Base-by-base conservation (phyloP, 2,329 filamentous ascomycete species). In the Macrophomina phaseolina region DNA sequence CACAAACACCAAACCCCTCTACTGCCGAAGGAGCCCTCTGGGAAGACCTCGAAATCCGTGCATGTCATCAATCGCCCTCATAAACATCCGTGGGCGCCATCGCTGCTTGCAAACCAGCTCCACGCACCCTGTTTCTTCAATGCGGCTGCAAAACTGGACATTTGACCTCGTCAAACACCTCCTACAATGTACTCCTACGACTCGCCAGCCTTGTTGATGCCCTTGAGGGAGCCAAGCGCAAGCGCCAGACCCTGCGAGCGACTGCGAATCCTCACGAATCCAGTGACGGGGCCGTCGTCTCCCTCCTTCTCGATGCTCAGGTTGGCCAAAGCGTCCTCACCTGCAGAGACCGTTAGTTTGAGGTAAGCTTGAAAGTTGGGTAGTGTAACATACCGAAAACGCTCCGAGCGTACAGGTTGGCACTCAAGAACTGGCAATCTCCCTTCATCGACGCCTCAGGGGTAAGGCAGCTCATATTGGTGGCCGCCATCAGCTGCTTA, bases 401-500 rank as follows among this genome's bases (percentile, higher is more conserved):
- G 78, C 94, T 98, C 74, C 93, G 89, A 69, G 95, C 95, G 76
- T 99, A 99, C 46, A 99, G 82, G 76, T 99, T 99, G 23, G 95
- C 95, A 76, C 94, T 97, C 78, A 99, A 81, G 85, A 99, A 99
- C 77, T 97, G 94, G 78, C 95, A 99, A 75, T 99, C 95, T 63
- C 95, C 95, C 85, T 97, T 94, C 78, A 99, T 87, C 68, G 93
- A 97, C 30, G 94, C 95, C 76, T 98, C 95, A 3, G 95, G 95
- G 6, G 95, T 99, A 74, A 99, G 82, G 79, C 95, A 99, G 78
- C 90, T 95, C 95, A 99, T 99, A 81, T 99, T 98, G 64, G 95
- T 99, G 78, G 91, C 94, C 69, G 93, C 93, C 95, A 98, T 98
- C 68, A 99, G 84, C 78, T 97, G 91, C 72, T 92, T 90, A 70